A percentile compares a stretch with the other conserved stretches of the same genome.
These are phyloP conservation scores for Emergomyces pasteurianus DNA, from an alignment of 2,329 filamentous ascomycete species.

Conservation along the genomic window DNA sequence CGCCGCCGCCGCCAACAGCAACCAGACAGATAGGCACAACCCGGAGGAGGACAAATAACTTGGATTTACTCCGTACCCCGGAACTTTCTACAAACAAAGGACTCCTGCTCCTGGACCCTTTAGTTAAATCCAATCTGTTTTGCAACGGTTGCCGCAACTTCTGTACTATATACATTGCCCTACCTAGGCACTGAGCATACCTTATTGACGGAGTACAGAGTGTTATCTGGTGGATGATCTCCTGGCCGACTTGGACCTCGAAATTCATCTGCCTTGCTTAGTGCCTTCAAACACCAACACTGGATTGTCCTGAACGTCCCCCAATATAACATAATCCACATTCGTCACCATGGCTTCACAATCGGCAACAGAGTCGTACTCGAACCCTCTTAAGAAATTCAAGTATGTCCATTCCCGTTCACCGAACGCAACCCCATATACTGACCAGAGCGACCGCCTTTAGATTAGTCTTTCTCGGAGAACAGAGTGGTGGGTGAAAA, in stretches of 20 bases:
- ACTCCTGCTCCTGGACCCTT: background rate
- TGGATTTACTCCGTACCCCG: background rate
- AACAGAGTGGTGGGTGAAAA: constrained; percentile 74
- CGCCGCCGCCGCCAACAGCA: background rate
- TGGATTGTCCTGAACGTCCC: background rate
- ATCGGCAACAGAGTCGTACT: constrained; percentile 70
- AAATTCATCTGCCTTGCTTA: constrained; percentile 1
- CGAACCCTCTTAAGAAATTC: constrained; percentile 99
- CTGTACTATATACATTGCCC: constrained; percentile 1
- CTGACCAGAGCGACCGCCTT: constrained; percentile 1
- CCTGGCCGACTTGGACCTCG: background rate
- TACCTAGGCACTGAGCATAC: background rate
- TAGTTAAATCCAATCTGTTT: background rate
- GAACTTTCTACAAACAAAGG: background rate
- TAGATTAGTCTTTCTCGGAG: constrained; percentile 92
- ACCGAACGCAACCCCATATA: background rate
- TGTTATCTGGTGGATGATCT: background rate
- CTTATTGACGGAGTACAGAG: background rate
- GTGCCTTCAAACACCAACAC: background rate
- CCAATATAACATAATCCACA: background rate
- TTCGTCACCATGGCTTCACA: constrained; percentile 56
- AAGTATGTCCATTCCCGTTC: constrained; percentile 50
- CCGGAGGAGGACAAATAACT: background rate
- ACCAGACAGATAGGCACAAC: background rate
- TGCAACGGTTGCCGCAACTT: background rate